Evolutionary conservation across 768 basidiomycete species (phyloP), one percentile per base, ranked within the genome.

Genomic region (Boletus sensibilis): DNA sequence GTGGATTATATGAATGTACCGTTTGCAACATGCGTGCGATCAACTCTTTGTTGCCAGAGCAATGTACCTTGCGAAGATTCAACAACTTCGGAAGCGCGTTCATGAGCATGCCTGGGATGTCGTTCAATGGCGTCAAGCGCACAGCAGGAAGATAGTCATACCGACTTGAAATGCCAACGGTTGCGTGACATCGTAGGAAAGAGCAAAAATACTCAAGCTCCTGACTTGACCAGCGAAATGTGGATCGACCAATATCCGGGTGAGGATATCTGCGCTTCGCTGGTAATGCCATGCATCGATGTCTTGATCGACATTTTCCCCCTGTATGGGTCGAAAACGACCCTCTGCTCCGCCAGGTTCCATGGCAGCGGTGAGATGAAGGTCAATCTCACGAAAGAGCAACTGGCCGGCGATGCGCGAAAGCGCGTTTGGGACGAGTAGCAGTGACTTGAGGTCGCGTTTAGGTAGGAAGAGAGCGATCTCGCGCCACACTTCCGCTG

Each of bases 401-500:
- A 86, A 70, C 64, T 87, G 84, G 57, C 84, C 82, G 4, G 88
- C 86, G 46, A 89, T 82, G 38, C 83, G 81, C 2, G 87, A 88
- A 35, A 88, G 74, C 18, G 77, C 78, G 59, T 88, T 85, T 0
- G 87, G 86, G 4, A 90, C 79, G 49, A 81, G 79, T 1, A 89
- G 74, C 0, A 88, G 73, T 1, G 83, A 78, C 63, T 82, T 85
- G 49, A 89, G 80, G 66, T 90, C 88, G 11, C 79, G 79, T 20
- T 81, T 78, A 0, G 86, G 83, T 6, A 90, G 77, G 62, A 78
- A 84, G 6, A 78, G 71, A 0, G 82, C 86, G 38, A 90, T 83
- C 65, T 88, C 82, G 35, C 83, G 76, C 88, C 88, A 90, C 50
- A 89, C 82, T 71, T 90, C 88, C 7, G 76, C 75, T 4, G 87